phyloP scores from a whole-genome alignment of 2,329 filamentous ascomycete genomes.

The Colletotrichum lentis region DNA sequence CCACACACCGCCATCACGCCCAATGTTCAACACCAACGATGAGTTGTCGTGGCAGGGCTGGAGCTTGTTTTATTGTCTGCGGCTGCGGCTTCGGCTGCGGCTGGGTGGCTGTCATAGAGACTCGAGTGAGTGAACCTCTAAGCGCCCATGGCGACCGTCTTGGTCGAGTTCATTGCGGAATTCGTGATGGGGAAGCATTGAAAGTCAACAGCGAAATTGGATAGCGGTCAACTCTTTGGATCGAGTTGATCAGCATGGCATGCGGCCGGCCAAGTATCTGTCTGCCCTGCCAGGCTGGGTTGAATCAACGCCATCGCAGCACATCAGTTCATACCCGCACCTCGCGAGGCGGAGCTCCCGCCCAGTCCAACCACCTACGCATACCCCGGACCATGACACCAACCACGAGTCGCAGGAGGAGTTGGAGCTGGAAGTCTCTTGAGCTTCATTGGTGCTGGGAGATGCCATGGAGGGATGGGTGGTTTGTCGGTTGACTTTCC shows the following conservation, averaged over 20 bases:
- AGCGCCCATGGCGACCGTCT: background rate
- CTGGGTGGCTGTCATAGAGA: background rate
- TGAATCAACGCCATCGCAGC: conserved; percentile 9
- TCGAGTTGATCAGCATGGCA: background rate
- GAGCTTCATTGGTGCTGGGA: conserved; percentile 26
- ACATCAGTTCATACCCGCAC: conserved; percentile 21
- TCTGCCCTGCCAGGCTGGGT: conserved; percentile 31
- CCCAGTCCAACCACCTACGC: conserved; percentile 11
- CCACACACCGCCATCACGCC: conserved; percentile 29
- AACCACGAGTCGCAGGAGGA: conserved; percentile 15
- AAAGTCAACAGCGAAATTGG: background rate
- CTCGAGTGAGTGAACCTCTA: conserved; percentile 3
- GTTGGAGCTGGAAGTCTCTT: conserved; percentile 20
- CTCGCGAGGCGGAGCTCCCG: conserved; percentile 25
- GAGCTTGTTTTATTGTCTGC: background rate
- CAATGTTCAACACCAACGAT: conserved; percentile 16
- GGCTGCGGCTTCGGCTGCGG: background rate
- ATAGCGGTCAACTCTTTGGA: background rate
- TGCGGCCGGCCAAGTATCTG: background rate
- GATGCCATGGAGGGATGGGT: background rate
- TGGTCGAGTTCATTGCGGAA: background rate
- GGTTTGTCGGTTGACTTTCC: too few relatives aligned
- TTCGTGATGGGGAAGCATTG: background rate
- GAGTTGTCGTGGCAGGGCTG: conserved; percentile 11
- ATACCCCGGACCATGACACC: conserved; percentile 19